Conservation (phyloP, 345 rosid genomes). For the Linum lewisii region DNA sequence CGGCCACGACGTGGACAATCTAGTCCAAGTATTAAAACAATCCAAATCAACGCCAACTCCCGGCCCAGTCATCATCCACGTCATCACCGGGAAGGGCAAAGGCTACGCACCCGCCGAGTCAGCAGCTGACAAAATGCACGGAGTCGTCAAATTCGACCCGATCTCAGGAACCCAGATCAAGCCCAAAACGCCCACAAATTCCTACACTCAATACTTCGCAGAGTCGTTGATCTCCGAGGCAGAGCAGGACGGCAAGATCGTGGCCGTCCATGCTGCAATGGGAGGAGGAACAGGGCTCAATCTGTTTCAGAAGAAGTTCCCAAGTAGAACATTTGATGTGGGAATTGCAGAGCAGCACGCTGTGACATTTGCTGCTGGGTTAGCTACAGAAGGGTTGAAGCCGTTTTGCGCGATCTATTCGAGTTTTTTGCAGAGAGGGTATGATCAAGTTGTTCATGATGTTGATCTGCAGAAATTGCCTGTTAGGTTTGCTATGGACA, state of each 20-base stretch:
- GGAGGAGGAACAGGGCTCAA: conserved; percentile 52
- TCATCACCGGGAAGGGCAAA: conserved; percentile 42
- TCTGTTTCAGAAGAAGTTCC: conserved; percentile 31
- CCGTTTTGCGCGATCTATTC: conserved; percentile 53
- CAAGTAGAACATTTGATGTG: too few relatives aligned
- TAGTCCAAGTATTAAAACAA: conserved; percentile 24
- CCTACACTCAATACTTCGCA: conserved; percentile 30
- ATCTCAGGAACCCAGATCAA: conserved; percentile 34
- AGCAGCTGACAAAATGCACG: conserved; percentile 46
- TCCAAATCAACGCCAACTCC: conserved; percentile 23
- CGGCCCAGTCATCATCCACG: conserved; percentile 41
- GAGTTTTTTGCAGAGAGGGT: conserved; percentile 39
- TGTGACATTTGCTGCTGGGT: conserved; percentile 46
- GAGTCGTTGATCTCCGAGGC: conserved; percentile 42
- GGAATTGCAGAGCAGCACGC: conserved; percentile 53
- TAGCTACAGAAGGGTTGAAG: conserved; percentile 41
- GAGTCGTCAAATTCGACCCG: conserved; percentile 43
- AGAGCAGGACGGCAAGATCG: conserved; percentile 31
- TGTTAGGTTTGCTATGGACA: conserved; percentile 40
- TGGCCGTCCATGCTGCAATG: conserved; percentile 49
- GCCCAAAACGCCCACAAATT: conserved; percentile 18
- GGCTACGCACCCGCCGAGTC: conserved; percentile 41
- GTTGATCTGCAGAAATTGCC: conserved; percentile 49
- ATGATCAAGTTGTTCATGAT: conserved; percentile 49
- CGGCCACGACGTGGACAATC: conserved; percentile 36